Conservation (phyloP, 257 asterid genomes). For the Asclepias syriaca region DNA sequence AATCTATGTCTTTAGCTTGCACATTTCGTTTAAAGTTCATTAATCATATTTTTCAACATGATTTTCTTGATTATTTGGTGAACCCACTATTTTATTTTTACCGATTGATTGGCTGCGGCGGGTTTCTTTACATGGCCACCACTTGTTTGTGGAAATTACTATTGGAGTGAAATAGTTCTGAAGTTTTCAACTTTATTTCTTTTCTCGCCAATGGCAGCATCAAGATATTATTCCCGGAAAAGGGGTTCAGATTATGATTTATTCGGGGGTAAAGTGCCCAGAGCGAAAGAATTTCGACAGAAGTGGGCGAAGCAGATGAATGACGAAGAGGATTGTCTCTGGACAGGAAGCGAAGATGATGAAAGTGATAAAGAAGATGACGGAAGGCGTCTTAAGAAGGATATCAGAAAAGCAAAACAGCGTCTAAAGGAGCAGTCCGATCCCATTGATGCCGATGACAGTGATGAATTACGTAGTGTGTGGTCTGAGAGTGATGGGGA, state of each 20-base stretch:
- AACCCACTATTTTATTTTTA: background rate
- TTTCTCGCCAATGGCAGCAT: conserved; percentile 35
- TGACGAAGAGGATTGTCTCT: conserved; percentile 82
- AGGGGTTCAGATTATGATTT: conserved; percentile 61
- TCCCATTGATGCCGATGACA: conserved; percentile 75
- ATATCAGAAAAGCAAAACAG: conserved; percentile 66
- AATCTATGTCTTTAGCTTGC: background rate
- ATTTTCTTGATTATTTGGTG: background rate
- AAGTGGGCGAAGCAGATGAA: conserved; percentile 81
- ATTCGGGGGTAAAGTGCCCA: conserved; percentile 62
- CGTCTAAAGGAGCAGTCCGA: conserved; percentile 53
- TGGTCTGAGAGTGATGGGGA: conserved; percentile 84
- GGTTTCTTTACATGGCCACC: background rate
- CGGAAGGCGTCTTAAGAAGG: conserved; percentile 55
- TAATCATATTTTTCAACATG: too few relatives aligned
- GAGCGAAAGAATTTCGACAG: conserved; percentile 58
- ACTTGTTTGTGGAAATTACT: conserved; percentile 17
- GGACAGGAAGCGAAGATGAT: conserved; percentile 88
- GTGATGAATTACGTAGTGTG: conserved; percentile 66
- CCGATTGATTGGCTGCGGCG: background rate
- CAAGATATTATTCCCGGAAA: conserved; percentile 53
- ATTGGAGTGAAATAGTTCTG: background rate
- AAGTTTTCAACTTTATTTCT: background rate
- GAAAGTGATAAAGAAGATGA: conserved; percentile 40
- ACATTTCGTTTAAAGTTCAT: background rate